A percentile compares a stretch with the other conserved stretches of the same genome.
Conservation (phyloP, 192 early-diverging fungal species). For the Dispira parvispora region DNA sequence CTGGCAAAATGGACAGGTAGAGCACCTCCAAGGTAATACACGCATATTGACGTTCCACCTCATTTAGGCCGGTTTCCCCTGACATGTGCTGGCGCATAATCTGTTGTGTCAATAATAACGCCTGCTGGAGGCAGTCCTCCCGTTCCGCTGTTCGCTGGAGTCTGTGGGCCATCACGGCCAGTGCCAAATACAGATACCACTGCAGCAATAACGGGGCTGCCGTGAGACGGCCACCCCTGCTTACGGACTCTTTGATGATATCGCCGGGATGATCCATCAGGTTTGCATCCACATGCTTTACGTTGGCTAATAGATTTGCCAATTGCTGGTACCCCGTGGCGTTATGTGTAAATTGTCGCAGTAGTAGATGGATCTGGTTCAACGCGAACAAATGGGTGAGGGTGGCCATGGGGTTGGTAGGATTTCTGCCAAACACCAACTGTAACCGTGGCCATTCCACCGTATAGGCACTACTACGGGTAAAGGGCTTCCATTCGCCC, state of each 20-base stretch:
- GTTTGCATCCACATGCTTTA: neutral
- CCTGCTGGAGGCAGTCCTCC: neutral
- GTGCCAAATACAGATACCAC: neutral
- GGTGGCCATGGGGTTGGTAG: neutral
- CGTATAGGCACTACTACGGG: neutral
- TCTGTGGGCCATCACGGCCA: neutral
- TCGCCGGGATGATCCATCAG: neutral
- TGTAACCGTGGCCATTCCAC: slow-evolving; percentile 8
- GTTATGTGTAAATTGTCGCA: neutral
- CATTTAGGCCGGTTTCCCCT: neutral
- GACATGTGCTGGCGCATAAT: neutral
- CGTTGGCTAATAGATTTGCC: neutral
- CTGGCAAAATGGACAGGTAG: slow-evolving; percentile 6
- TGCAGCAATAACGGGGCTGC: neutral
- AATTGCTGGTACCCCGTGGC: neutral
- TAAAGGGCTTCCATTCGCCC: slow-evolving; percentile 9
- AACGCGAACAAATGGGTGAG: neutral
- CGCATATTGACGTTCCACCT: neutral
- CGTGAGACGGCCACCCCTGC: too few relatives aligned
- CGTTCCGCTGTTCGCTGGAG: neutral
- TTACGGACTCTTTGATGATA: too few relatives aligned
- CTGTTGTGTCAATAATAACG: neutral
- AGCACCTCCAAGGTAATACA: neutral
- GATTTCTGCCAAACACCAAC: neutral
- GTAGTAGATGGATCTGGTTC: neutral